Evolutionary conservation across 352 stramenopile species (phyloP).

Genomic region (Globisporangium splendens): DNA sequence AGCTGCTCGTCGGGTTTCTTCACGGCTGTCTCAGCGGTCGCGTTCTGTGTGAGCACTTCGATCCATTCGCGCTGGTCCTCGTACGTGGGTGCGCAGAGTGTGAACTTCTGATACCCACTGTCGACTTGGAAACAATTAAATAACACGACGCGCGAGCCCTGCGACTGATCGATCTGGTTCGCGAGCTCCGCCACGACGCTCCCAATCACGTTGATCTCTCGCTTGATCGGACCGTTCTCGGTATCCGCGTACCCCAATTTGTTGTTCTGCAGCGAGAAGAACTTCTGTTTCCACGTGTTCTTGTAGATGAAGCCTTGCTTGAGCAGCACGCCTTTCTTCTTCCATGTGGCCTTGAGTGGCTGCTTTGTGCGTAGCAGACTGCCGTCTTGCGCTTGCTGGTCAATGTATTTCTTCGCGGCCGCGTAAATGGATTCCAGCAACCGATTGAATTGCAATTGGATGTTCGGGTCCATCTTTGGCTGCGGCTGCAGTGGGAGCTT

Average conservation of each 20-base stretch:
- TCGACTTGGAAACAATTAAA: slow-evolving; percentile 87
- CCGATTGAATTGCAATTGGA: slow-evolving; percentile 79
- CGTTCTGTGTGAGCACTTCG: slow-evolving; percentile 83
- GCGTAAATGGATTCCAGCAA: slow-evolving; percentile 84
- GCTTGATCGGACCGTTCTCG: slow-evolving; percentile 81
- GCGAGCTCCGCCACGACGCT: slow-evolving; percentile 77
- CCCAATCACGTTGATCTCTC: slow-evolving; percentile 85
- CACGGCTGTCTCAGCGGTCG: slow-evolving; percentile 72
- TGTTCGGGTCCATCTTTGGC: slow-evolving; percentile 84
- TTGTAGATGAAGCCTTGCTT: slow-evolving; percentile 91
- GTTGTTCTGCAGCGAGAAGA: slow-evolving; percentile 86
- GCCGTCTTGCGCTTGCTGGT: slow-evolving; percentile 58
- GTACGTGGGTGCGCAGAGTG: slow-evolving; percentile 79
- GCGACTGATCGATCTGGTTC: slow-evolving; percentile 87
- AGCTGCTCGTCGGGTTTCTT: slow-evolving; percentile 72
- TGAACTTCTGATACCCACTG: slow-evolving; percentile 79
- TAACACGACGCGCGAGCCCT: slow-evolving; percentile 76
- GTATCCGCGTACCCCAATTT: slow-evolving; percentile 79
- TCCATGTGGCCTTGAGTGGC: slow-evolving; percentile 78
- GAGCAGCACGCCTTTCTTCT: slow-evolving; percentile 85
- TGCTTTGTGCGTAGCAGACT: slow-evolving; percentile 59
- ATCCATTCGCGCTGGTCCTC: slow-evolving; percentile 89
- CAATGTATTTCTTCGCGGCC: slow-evolving; percentile 83
- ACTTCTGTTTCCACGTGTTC: slow-evolving; percentile 87
- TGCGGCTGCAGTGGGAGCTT: slow-evolving; percentile 51